Evolutionary conservation across 2,329 filamentous ascomycete species (phyloP), one percentile per base, ranked within the genome.

Genomic region (Diaporthe longicolla): DNA sequence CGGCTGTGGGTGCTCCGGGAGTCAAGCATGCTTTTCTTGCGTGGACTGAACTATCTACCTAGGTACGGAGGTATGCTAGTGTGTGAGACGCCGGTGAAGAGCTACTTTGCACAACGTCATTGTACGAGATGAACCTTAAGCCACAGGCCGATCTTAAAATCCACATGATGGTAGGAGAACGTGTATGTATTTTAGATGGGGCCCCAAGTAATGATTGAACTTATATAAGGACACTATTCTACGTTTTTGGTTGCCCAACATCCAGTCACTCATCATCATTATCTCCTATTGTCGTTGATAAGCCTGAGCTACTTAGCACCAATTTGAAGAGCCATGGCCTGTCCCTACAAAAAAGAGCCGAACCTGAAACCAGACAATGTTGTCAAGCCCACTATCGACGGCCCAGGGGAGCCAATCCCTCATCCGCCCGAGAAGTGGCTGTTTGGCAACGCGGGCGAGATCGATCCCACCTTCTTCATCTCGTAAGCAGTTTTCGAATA

Each of bases 371-470:
- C 43, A 19, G 61, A 50, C 26, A 13, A 40, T 35, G 54, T 69
- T 21, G 35, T 24, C 24, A 61, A 69, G 52, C 71, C 61, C 26
- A 59, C 24, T 17, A 37, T 69, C 21, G 61, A 73, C 29, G 71
- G 71, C 15, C 61, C 61, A 0, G 76, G 76, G 8, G 65, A 75
- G 13, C 74, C 73, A 2, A 77, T 77, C 52, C 76, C 76, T 4
- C 76, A 77, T 21, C 76, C 76, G 2, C 76, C 76, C 17, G 76
- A 76, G 70, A 75, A 32, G 50, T 74, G 48, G 57, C 61, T 80
- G 59, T 76, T 77, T 17, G 77, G 76, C 19, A 78, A 78, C 59
- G 24, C 78, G 29, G 61, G 61, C 5, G 79, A 81, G 61, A 76
- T 81, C n/a, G 79, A 78, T 59, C 68, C 75, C 5, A 63, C 58